Conservation (phyloP, 148 eudicot species). For the Diospyros kaki region DNA sequence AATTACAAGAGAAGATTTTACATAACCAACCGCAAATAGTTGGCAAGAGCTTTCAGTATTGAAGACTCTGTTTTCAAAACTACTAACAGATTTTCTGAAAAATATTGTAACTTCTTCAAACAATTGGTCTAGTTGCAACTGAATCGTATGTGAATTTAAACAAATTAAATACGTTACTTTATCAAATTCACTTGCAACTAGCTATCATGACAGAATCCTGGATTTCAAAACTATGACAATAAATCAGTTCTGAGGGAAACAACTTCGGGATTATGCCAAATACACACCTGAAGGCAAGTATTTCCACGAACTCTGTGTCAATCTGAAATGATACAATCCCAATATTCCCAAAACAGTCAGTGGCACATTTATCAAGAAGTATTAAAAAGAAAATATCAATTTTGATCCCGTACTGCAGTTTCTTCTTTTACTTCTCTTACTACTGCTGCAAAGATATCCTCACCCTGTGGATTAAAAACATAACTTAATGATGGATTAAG, state of each 20-base stretch:
- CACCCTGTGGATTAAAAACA: slow-evolving; percentile 54
- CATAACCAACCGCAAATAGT: background rate
- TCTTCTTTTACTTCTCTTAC: slow-evolving; percentile 92
- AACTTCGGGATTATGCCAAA: background rate
- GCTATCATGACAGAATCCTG: background rate
- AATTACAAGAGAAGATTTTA: background rate
- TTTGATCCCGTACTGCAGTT: slow-evolving; percentile 63
- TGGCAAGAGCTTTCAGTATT: background rate
- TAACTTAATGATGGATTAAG: background rate
- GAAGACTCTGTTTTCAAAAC: too few species aligned
- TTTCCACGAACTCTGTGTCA: slow-evolving; percentile 66
- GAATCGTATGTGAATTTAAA: slow-evolving; percentile 3
- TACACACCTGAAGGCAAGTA: slow-evolving; percentile 63
- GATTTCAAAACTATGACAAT: background rate
- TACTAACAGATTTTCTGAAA: background rate
- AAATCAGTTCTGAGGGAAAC: background rate
- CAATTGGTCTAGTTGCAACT: background rate
- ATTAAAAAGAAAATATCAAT: background rate
- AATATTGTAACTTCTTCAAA: background rate
- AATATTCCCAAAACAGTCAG: slow-evolving; percentile 5
- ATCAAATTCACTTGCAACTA: background rate
- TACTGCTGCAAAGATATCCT: slow-evolving; percentile 62
- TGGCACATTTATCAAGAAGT: background rate
- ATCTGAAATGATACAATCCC: slow-evolving; percentile 39
- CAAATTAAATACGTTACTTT: background rate